A percentile compares a stretch with the other conserved stretches of the same genome.
These are phyloP conservation scores for Dryas drummondii DNA, from an alignment of 306 rosid species.

Conservation along the genomic window DNA sequence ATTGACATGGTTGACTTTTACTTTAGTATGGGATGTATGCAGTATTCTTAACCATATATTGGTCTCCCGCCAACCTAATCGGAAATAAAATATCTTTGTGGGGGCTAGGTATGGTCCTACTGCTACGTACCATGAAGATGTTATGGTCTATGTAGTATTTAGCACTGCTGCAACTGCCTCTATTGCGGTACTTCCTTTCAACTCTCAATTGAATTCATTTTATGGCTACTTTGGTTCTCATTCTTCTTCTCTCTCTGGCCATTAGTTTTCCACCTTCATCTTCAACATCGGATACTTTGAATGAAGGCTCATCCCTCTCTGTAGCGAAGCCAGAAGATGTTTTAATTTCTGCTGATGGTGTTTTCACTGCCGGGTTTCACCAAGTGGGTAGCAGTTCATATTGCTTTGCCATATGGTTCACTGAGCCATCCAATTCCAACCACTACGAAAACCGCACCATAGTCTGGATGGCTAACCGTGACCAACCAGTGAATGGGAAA, in stretches of 20 bases:
- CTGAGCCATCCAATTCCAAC: slow-evolving; percentile 3
- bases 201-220: too few relatives aligned
- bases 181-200: too few relatives aligned
- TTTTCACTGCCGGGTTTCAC: slow-evolving; percentile 49
- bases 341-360: slow-evolving; percentile 32
- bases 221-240: slow-evolving; percentile 26
- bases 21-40: background rate
- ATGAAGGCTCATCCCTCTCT: slow-evolving; percentile 36
- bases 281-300: slow-evolving; percentile 22
- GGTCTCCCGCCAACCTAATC: background rate
- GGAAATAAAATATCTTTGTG: background rate
- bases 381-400: slow-evolving; percentile 49
- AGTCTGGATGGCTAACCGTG: slow-evolving; percentile 59
- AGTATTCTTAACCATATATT: background rate
- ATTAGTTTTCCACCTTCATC: slow-evolving; percentile 22
- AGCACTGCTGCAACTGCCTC: background rate
- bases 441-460: slow-evolving; percentile 13
- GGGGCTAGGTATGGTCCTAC: background rate
- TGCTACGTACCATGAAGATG: background rate
- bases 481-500: slow-evolving; percentile 43
- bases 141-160: too few relatives aligned
- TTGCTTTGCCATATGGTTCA: slow-evolving; percentile 56
- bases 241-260: slow-evolving; percentile 19
- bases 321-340: slow-evolving; percentile 35
- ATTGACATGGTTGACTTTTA: background rate